Percentiles rank a stretch among this genome's conserved stretches.
Evolutionary conservation across 169 alveolate genomes (phyloP).

Genomic region (Cryptosporidium ubiquitum): DNA sequence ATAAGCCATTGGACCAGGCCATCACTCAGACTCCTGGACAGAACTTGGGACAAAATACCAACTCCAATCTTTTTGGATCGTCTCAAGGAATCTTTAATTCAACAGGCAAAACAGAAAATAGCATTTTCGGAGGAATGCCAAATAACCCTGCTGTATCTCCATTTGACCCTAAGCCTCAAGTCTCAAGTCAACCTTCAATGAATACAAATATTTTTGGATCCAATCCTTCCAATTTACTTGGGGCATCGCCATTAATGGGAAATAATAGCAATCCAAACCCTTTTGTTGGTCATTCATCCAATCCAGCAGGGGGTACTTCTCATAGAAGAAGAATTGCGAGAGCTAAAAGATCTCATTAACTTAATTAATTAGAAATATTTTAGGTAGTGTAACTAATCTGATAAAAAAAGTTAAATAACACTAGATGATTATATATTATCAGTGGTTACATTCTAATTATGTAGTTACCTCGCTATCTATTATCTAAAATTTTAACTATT

Average conservation of each 20-base stretch:
- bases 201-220: conserved; percentile 56
- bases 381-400: not conserved
- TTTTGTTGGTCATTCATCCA: conserved; percentile 65
- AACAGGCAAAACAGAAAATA: conserved; percentile 7
- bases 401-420: not conserved
- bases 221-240: conserved; percentile 15
- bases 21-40: not conserved
- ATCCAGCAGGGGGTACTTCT: conserved; percentile 25
- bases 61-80: conserved; percentile 5
- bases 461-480: conserved; percentile 21
- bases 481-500: conserved; percentile 36
- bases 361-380: not conserved
- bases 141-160: conserved; percentile 2
- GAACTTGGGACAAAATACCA: not conserved
- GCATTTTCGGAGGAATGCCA: conserved; percentile 10
- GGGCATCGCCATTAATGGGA: conserved; percentile 6
- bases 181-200: not conserved
- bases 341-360: conserved; percentile 67
- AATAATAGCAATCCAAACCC: conserved; percentile 20
- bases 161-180: conserved; percentile 12
- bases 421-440: conserved; percentile 16
- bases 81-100: conserved; percentile 14
- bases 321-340: conserved; percentile 72
- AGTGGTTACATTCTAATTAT: conserved; percentile 19
- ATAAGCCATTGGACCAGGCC: conserved; percentile 9